Evolutionary conservation across 331 rosid species (phyloP).

Genomic region (Quercus lobata): DNA sequence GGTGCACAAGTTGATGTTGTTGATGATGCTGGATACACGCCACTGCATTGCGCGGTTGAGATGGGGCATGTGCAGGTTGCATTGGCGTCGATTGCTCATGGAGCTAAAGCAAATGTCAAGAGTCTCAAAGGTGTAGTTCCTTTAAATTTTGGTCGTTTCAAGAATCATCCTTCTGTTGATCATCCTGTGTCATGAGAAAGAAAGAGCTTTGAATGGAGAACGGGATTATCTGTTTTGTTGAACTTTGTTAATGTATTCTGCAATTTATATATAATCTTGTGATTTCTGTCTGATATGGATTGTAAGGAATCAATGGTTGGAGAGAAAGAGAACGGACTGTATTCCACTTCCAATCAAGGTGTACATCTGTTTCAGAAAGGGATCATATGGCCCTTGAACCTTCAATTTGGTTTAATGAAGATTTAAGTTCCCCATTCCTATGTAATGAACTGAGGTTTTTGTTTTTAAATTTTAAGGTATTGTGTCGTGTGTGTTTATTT

Average conservation of each 20-base stretch:
- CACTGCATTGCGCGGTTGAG: slow-evolving; percentile 65
- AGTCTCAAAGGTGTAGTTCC: slow-evolving; percentile 22
- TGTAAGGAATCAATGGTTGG: neutral
- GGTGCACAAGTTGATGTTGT: slow-evolving; percentile 63
- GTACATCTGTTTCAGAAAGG: neutral
- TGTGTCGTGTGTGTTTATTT: no score
- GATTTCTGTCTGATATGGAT: neutral
- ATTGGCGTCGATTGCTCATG: slow-evolving; percentile 43
- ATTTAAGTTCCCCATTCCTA: neutral
- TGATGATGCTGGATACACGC: slow-evolving; percentile 67
- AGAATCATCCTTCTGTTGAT: slow-evolving; percentile 22
- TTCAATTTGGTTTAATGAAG: neutral
- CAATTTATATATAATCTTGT: slow-evolving; percentile 12
- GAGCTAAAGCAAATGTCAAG: slow-evolving; percentile 35
- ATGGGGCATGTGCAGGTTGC: slow-evolving; percentile 73
- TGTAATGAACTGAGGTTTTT: neutral
- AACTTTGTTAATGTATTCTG: neutral
- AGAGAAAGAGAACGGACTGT: neutral
- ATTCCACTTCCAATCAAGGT: neutral
- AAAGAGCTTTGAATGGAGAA: slow-evolving; percentile 9
- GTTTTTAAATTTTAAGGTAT: no score
- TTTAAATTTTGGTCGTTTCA: slow-evolving; percentile 21
- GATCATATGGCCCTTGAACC: neutral
- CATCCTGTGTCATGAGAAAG: slow-evolving; percentile 21
- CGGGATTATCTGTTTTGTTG: neutral